A percentile compares a stretch with the other conserved stretches of the same genome.
Conservation (phyloP, 768 basidiomycete species). For the Neoboletus brunneissimus region DNA sequence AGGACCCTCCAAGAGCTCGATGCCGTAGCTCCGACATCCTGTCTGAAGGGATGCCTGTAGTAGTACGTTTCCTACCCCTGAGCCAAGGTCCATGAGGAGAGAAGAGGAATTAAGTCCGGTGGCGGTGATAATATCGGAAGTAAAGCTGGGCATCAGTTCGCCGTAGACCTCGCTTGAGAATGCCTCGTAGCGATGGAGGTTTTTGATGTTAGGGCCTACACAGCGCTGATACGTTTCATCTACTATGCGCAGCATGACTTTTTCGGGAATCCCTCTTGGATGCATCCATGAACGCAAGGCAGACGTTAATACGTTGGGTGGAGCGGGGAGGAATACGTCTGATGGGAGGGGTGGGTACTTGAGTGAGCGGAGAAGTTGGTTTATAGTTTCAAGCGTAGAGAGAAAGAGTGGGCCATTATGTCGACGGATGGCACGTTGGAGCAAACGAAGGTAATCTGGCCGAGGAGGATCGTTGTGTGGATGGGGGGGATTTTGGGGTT, state of each 20-base stretch:
- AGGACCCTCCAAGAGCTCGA: slow-evolving; percentile 76
- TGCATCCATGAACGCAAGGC: slow-evolving; percentile 44
- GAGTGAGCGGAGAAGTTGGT: slow-evolving; percentile 55
- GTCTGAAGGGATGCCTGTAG: slow-evolving; percentile 79
- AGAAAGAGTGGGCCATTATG: slow-evolving; percentile 74
- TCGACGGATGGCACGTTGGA: slow-evolving; percentile 67
- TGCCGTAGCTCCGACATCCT: slow-evolving; percentile 74
- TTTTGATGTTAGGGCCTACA: slow-evolving; percentile 86
- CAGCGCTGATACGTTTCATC: slow-evolving; percentile 93
- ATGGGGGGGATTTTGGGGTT: slow-evolving; percentile 19
- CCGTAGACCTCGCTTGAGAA: slow-evolving; percentile 88
- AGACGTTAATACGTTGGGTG: slow-evolving; percentile 48
- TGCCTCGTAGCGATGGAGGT: slow-evolving; percentile 75
- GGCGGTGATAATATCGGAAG: slow-evolving; percentile 50
- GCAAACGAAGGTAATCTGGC: slow-evolving; percentile 48
- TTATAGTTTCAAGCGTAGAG: slow-evolving; percentile 57
- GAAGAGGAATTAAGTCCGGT: slow-evolving; percentile 52
- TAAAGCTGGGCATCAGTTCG: slow-evolving; percentile 79
- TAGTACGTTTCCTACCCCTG: slow-evolving; percentile 83
- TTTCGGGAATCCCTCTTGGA: slow-evolving; percentile 52
- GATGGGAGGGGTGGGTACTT: slow-evolving; percentile 63
- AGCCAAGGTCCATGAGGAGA: slow-evolving; percentile 81
- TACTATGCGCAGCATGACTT: slow-evolving; percentile 69
- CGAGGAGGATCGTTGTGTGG: slow-evolving; percentile 19
- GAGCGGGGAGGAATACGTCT: slow-evolving; percentile 46